Base-by-base conservation (phyloP, 1,284 basidiomycete genomes). In the Somion occarium region DNA sequence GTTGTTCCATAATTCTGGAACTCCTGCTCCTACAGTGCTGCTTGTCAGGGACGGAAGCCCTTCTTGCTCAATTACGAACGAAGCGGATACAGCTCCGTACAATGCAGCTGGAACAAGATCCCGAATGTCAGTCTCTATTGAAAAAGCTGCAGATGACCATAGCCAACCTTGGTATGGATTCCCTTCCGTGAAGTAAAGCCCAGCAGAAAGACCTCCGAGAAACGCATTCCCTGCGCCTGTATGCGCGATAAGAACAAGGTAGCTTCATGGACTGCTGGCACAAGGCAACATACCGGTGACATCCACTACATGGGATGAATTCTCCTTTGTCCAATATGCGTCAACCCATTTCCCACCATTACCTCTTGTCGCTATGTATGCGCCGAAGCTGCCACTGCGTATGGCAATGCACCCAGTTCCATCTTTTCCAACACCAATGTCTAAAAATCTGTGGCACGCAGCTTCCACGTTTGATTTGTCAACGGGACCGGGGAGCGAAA, bases 181-280 rank as follows among this genome's bases (percentile, higher is more conserved):
- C 0, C 79, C 82, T 20, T 75, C 60, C 25, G 76, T 69, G 43
- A 85, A 58, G 12, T 73, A 55, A 45, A 94, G 63, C 0, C 91
- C 91, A 3, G 91, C 92, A 13, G 80, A 82, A 5, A 95, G 72
- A 0, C 91, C 89, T 9, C 93, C 93, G 27, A 95, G 69, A 65
- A 94, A 96, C 47, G 82, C 80, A 68, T 96, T 96, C 9, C 93
- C 93, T 3, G 91, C 92, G 41, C 91, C 90, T 90, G 51, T 25
- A 45, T 20, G 20, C 13, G 3, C 24, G 13, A 22, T 43, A n/a
- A 13, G 22, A 15, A 22, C 20, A 24, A 5, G 20, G 5, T 22
- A 34, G 42, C 5, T n/a, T 22, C 42, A 5, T 41, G 13, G 43
- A n/a, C 43, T 24, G 34, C n/a, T n/a, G 12, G 20, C 15, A 18